Conservation (phyloP, 2,329 filamentous ascomycete species). For the Fusarium avenaceum region DNA sequence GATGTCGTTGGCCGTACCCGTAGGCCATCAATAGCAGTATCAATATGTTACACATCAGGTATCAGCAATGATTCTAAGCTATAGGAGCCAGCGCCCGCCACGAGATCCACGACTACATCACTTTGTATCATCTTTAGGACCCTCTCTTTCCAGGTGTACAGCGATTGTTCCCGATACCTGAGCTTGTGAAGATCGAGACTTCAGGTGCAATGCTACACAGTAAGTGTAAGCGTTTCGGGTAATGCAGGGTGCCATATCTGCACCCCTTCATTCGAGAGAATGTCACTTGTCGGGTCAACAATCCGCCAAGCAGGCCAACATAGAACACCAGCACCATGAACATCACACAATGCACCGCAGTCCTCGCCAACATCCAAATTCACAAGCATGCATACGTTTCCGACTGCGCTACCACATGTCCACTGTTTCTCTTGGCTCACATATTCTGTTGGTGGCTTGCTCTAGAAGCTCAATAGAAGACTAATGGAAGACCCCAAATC, state of each 20-base stretch:
- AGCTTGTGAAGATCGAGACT: conserved; percentile 9
- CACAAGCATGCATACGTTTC: conserved; percentile 1
- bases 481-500: conserved; percentile 1
- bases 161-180: conserved; percentile 4
- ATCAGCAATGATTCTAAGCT: too few relatives aligned
- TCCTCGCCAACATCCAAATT: conserved; percentile 9
- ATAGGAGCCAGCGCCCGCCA: too few relatives aligned
- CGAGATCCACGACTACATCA: background rate
- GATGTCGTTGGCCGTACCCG: background rate
- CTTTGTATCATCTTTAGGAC: background rate
- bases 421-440: conserved; percentile 16
- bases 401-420: conserved; percentile 7
- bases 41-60: too few relatives aligned
- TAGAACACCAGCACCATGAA: background rate
- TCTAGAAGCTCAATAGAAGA: conserved; percentile 28
- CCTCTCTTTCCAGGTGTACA: background rate
- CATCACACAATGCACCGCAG: conserved; percentile 15
- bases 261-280: conserved; percentile 10
- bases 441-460: conserved; percentile 9
- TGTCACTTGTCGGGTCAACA: background rate
- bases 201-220: conserved; percentile 4
- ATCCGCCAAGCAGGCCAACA: background rate
- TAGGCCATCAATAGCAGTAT: background rate
- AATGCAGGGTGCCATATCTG: conserved; percentile 16
- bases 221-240: conserved; percentile 3